Evolutionary conservation across 2,329 filamentous ascomycete species (phyloP), one percentile per base, ranked within the genome.

Genomic region (Calonectria fujianensis): DNA sequence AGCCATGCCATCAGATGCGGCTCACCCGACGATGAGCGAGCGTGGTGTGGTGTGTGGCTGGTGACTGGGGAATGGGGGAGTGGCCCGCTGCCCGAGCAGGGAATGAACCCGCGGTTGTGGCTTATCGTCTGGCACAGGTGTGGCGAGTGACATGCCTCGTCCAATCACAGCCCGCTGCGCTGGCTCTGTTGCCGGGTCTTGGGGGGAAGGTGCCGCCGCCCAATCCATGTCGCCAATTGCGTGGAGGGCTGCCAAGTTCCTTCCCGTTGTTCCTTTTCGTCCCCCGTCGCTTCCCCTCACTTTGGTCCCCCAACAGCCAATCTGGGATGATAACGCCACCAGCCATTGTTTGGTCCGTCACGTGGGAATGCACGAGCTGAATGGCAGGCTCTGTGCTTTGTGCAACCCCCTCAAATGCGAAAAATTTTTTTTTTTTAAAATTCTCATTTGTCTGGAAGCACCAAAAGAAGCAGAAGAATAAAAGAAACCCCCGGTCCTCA

Each of bases 31-130:
- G 32, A 27, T 54, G 45, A 24, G 57, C 35, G 35, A 13, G 32
- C 13, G 32, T 32, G 35, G n/a, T 51, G 31, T n/a, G 18, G 41
- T 32, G 24, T 27, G 48, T 51, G 27, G 39, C n/a, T 48, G 75
- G 79, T 80, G 79, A 79, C 79, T 80, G 76, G 72, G 73, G 75
- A 68, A 73, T 54, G 63, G 64, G 57, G 45, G 51, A 41, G 64
- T 68, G n/a, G 32, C 7, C 16, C 41, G 52, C 52, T 9, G 29
- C 31, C 29, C 18, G 18, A n/a, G 20, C 52, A 35, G 52, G 52
- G 52, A 57, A 31, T 41, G 39, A 18, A 7, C 20, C 8, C 18
- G 16, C 41, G 41, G 41, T 6, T 45, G 41, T 35, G 27, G 32
- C 18, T 48, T 48, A 10, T 24, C 9, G 18, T 14, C 5, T 51